Conservation (phyloP, 768 basidiomycete genomes). For the Tricholoma sp. region DNA sequence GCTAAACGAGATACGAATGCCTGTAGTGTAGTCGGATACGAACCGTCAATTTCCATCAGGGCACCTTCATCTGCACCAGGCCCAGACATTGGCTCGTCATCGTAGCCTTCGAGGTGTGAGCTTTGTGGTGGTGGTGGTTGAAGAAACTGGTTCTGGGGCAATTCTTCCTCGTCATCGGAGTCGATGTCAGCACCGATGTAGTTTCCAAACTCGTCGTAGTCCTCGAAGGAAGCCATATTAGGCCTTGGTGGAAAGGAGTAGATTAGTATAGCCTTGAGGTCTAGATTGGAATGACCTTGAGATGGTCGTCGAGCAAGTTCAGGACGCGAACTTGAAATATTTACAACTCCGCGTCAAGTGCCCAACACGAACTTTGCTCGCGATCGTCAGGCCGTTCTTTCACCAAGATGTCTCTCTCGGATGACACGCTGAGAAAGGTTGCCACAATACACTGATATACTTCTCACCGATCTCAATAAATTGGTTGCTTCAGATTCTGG, state of each 20-base stretch:
- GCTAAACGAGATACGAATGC: constrained; percentile 14
- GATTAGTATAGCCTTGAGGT: neutral
- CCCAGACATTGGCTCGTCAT: constrained; percentile 58
- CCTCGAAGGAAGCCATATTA: constrained; percentile 59
- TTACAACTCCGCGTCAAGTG: constrained; percentile 28
- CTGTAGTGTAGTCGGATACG: constrained; percentile 5
- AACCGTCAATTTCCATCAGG: constrained; percentile 85
- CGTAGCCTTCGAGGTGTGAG: constrained; percentile 77
- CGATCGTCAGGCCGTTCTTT: neutral
- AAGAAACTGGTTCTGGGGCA: constrained; percentile 45
- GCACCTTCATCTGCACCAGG: constrained; percentile 51
- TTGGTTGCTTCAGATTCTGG: constrained; percentile 59
- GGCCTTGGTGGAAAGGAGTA: constrained; percentile 2
- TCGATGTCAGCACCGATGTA: constrained; percentile 95
- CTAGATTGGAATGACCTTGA: neutral
- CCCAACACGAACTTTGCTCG: neutral
- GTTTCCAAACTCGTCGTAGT: constrained; percentile 95
- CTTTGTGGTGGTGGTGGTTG: constrained; percentile 29
- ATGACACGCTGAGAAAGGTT: constrained; percentile 55
- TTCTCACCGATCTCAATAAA: constrained; percentile 15
- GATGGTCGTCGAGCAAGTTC: too few species aligned
- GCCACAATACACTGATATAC: constrained; percentile 8
- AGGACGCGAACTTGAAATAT: constrained; percentile 19
- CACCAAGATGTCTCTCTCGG: constrained; percentile 22
- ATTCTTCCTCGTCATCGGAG: constrained; percentile 68